Base-by-base conservation (phyloP, 805 yeast genomes). In the Torulaspora maleeae region DNA sequence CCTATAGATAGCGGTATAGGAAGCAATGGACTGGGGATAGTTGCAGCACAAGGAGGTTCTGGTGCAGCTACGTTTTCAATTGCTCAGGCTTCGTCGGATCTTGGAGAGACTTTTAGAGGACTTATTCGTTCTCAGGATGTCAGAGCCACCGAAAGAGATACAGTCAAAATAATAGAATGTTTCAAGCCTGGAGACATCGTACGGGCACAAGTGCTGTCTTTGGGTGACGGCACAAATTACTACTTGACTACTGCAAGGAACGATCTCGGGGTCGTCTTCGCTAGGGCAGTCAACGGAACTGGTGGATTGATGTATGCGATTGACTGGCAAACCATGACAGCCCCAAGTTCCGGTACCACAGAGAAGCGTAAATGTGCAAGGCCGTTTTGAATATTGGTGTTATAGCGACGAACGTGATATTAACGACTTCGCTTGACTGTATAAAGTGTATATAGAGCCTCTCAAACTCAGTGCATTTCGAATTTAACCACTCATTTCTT, bases 271-370 rank as follows among this genome's bases (percentile, higher is more conserved):
- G 99, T 93, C 3, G 82, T 93, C 1, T 86, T 90, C 64, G 97
- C 98, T 4, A 79, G 76, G 49, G 76, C 83, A 35, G 56, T 59
- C 24, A 78, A 75, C 50, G 83, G 82, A 13, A 80, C 80, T 3
- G 96, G 96, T 2, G 80, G 78, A 29, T 67, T 80, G 44, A 79
- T 93, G 87, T 83, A 82, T 55, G 95, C 99, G 2, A 67, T 88
- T 35, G 98, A 93, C 66, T 93, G 98, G 97, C 90, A 88, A 67
- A 85, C 88, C 10, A 93, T 95, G 98, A 75, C 83, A 27, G 80
- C 86, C 50, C 82, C 88, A 2, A 70, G 66, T 20, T 79, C 90
- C 2, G 96, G 96, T 1, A 76, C 74, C 8, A 66, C 79, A 10
- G 97, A 89, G 57, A 71, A 72, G 54, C 75, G 99, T 48, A 93